Conservation (phyloP, 371 early-diverging fungal species). For the Circinella minor region DNA sequence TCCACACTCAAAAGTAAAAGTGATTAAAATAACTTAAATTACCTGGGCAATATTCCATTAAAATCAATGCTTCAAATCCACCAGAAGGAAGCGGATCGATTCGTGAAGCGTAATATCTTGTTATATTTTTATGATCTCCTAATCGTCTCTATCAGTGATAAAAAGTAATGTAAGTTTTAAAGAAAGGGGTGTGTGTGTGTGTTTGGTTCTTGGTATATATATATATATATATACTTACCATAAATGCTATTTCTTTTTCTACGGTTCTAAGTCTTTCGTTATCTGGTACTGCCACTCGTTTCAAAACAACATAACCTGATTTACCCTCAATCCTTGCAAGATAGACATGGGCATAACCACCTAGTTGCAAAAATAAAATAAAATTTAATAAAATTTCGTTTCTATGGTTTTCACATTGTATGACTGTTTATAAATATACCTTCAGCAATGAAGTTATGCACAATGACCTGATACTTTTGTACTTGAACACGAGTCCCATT, state of each 20-base stretch:
- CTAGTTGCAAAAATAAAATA: constrained; percentile 33
- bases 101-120: constrained; percentile 77
- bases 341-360: constrained; percentile 90
- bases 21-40: constrained; percentile 14
- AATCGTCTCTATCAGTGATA: constrained; percentile 60
- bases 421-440: constrained; percentile 20
- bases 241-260: constrained; percentile 76
- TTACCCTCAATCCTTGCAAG: constrained; percentile 68
- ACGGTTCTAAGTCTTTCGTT: constrained; percentile 64
- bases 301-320: constrained; percentile 70
- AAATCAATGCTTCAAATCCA: constrained; percentile 79
- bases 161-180: no score
- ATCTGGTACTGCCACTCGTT: constrained; percentile 78
- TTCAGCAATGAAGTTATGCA: constrained; percentile 59
- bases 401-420: background rate
- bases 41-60: constrained; percentile 93
- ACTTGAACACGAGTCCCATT: constrained; percentile 61
- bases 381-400: background rate
- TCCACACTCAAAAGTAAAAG: no score
- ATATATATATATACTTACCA: no score
- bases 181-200: no score
- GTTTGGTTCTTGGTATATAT: background rate
- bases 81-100: constrained; percentile 63
- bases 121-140: constrained; percentile 83
- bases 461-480: constrained; percentile 54